A percentile compares a stretch with the other conserved stretches of the same genome.
Conservation (phyloP, 495 filamentous ascomycete species). For the Aspergillus homomorphus region DNA sequence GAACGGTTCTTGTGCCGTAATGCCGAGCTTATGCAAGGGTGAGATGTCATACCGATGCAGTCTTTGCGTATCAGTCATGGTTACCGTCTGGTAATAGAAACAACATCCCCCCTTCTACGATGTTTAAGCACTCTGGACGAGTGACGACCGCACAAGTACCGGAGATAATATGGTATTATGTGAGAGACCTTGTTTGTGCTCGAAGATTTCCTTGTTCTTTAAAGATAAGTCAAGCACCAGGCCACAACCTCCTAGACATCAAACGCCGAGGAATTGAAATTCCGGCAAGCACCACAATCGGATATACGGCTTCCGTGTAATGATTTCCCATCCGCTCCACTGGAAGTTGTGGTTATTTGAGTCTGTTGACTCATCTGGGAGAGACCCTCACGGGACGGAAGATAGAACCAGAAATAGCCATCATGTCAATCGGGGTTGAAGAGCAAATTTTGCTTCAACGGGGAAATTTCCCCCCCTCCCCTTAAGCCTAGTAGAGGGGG, state of each 20-base stretch:
- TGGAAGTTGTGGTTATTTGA: no score
- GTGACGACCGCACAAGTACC: no score
- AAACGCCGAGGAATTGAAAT: no score
- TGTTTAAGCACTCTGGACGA: no score
- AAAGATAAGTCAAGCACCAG: no score
- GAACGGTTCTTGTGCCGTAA: constrained; percentile 21
- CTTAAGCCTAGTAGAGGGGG: neutral
- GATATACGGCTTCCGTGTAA: constrained; percentile 21
- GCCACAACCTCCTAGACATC: no score
- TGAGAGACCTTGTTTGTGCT: neutral
- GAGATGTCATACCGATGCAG: neutral
- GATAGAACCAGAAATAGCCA: constrained; percentile 2
- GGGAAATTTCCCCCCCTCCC: constrained; percentile 12
- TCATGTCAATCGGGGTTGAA: constrained; percentile 4
- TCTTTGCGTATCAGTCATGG: neutral
- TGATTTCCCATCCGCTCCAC: constrained; percentile 1
- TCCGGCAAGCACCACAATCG: constrained; percentile 5
- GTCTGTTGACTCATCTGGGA: neutral
- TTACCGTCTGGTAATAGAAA: no score
- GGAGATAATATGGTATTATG: neutral
- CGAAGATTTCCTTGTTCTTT: no score
- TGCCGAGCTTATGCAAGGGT: constrained; percentile 19
- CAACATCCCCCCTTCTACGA: no score
- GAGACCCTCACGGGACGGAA: neutral
- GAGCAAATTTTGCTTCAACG: constrained; percentile 9